Evolutionary conservation across 2,329 filamentous ascomycete genomes (phyloP).

Genomic region (Aspergillus sergii): DNA sequence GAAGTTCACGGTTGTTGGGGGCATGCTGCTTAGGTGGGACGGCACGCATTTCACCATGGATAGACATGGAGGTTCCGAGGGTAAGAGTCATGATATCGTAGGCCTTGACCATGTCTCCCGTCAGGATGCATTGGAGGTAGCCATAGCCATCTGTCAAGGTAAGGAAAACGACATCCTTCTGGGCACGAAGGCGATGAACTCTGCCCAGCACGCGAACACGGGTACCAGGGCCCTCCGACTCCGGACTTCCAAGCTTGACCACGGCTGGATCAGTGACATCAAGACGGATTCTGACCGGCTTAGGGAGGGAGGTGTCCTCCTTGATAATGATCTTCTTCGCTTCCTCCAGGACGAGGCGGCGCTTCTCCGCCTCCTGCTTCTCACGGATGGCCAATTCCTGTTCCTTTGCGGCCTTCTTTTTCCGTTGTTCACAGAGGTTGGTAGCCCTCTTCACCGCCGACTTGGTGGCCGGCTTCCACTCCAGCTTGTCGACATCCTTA

Average conservation of each 20-base stretch:
- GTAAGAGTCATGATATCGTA: conserved; percentile 87
- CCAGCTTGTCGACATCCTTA: conserved; percentile 66
- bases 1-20: conserved; percentile 81
- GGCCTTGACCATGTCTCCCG: conserved; percentile 82
- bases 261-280: conserved; percentile 66
- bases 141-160: conserved; percentile 85
- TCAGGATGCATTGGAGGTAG: conserved; percentile 80
- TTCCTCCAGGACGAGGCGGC: conserved; percentile 73
- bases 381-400: conserved; percentile 71
- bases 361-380: conserved; percentile 71
- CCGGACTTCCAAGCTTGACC: conserved; percentile 56
- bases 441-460: conserved; percentile 83
- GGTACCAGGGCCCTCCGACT: conserved; percentile 65
- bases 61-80: conserved; percentile 81
- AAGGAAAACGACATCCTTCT: conserved; percentile 85
- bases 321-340: conserved; percentile 74
- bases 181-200: conserved; percentile 77
- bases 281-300: conserved; percentile 74
- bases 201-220: conserved; percentile 79
- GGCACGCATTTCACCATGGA: conserved; percentile 80
- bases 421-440: conserved; percentile 71
- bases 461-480: conserved; percentile 83
- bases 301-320: conserved; percentile 73
- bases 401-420: conserved; percentile 83
- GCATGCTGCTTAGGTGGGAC: conserved; percentile 78